These are phyloP conservation scores for Zopfochytrium polystomum DNA, from an alignment of 371 early-diverging fungal genomes.

Conservation along the genomic window DNA sequence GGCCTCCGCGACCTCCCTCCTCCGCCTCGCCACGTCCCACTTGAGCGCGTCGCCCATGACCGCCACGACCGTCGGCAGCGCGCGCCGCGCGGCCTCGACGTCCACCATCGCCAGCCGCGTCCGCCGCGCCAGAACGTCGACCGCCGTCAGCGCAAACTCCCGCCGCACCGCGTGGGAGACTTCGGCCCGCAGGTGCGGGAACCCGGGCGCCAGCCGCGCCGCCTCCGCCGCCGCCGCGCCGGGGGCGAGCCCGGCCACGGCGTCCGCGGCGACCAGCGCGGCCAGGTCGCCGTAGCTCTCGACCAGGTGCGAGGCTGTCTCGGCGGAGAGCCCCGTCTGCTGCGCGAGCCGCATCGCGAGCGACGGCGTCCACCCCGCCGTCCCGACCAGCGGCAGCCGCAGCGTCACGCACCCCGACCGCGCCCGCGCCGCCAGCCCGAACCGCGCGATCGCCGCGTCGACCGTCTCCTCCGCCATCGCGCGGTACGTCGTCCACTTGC, in stretches of 20 bases:
- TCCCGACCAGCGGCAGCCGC: conserved; percentile 74
- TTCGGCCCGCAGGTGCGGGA: conserved; percentile 92
- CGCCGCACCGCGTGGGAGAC: conserved; percentile 85
- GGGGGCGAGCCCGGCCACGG: conserved; percentile 64
- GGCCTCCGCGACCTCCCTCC: conserved; percentile 64
- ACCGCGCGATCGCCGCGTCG: conserved; percentile 76
- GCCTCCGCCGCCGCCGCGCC: too few species aligned
- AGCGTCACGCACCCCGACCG: conserved; percentile 64
- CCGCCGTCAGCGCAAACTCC: conserved; percentile 89
- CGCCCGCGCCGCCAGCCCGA: conserved; percentile 39
- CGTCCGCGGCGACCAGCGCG: conserved; percentile 81
- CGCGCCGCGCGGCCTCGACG: conserved; percentile 83
- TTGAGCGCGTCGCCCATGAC: conserved; percentile 84
- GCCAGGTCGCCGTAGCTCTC: conserved; percentile 92
- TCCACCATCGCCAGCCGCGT: conserved; percentile 90
- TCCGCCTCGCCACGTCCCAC: conserved; percentile 67
- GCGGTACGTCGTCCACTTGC: conserved; percentile 99
- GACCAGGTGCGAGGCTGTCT: conserved; percentile 86
- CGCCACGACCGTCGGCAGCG: conserved; percentile 76
- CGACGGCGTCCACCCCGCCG: conserved; percentile 74
- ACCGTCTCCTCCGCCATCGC: conserved; percentile 97
- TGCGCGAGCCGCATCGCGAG: conserved; percentile 86
- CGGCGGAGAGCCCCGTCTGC: conserved; percentile 86
- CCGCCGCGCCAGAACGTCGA: conserved; percentile 89
- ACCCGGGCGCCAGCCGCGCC: conserved; percentile 74